phyloP scores from a whole-genome alignment of 2,329 filamentous ascomycete genomes.

The Aspergillus sp. region DNA sequence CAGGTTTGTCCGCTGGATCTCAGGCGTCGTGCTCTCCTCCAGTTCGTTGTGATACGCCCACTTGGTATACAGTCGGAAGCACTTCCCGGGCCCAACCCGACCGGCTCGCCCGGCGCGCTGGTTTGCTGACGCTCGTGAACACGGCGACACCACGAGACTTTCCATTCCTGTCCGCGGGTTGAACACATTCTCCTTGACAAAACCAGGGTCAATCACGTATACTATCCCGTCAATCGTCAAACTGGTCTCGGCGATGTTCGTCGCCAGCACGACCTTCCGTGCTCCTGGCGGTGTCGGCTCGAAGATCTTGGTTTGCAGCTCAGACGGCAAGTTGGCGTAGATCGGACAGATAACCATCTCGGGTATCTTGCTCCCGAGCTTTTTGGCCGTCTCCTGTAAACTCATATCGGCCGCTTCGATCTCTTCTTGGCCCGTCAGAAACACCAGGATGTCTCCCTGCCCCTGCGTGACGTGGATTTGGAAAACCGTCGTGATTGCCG shows the following conservation, averaged over 20 bases:
- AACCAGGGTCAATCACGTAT: slow-evolving; percentile 91
- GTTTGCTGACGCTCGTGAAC: slow-evolving; percentile 83
- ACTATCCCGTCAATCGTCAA: slow-evolving; percentile 93
- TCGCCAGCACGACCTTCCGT: slow-evolving; percentile 85
- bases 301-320: slow-evolving; percentile 88
- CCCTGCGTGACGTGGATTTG: slow-evolving; percentile 87
- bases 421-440: slow-evolving; percentile 91
- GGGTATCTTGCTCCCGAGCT: slow-evolving; percentile 72
- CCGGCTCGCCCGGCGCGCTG: slow-evolving; percentile 89
- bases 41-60: slow-evolving; percentile 93
- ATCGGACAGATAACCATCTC: slow-evolving; percentile 89
- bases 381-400: slow-evolving; percentile 74
- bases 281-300: slow-evolving; percentile 78
- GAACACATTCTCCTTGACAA: slow-evolving; percentile 91
- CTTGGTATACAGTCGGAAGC: slow-evolving; percentile 87
- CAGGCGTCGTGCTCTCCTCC: slow-evolving; percentile 81
- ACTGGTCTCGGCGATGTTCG: slow-evolving; percentile 94
- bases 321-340: slow-evolving; percentile 85
- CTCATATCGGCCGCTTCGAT: slow-evolving; percentile 82
- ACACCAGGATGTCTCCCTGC: slow-evolving; percentile 83
- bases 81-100: slow-evolving; percentile 84
- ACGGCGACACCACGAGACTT: slow-evolving; percentile 80
- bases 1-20: slow-evolving; percentile 85
- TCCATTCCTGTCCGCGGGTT: slow-evolving; percentile 90
- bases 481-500: slow-evolving; percentile 85